Percentiles rank a stretch among this genome's conserved stretches.
These are phyloP conservation scores for Aspergillus melleus DNA, from an alignment of 2,329 filamentous ascomycete genomes.

Conservation along the genomic window DNA sequence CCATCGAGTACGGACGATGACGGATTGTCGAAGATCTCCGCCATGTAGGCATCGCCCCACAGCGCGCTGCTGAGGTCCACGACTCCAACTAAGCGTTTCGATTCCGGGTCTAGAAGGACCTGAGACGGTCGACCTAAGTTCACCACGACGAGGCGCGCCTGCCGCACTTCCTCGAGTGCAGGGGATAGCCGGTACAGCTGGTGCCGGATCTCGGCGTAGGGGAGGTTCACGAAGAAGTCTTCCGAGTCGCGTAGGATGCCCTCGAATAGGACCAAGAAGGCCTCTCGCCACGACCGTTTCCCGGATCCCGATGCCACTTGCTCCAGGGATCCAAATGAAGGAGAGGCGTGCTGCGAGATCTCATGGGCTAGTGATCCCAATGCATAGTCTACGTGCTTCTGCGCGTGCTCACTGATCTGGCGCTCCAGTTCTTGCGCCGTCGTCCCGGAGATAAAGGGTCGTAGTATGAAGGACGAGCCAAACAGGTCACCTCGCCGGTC, in stretches of 20 bases:
- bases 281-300: conserved; percentile 53
- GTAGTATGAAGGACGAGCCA: conserved; percentile 38
- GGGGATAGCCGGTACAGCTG: conserved; percentile 47
- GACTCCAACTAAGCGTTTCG: conserved; percentile 51
- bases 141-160: conserved; percentile 53
- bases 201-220: conserved; percentile 56
- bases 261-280: conserved; percentile 55
- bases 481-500: conserved; percentile 28
- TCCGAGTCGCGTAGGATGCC: conserved; percentile 57
- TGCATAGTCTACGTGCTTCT: conserved; percentile 35
- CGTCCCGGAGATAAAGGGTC: conserved; percentile 36
- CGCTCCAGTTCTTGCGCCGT: conserved; percentile 33
- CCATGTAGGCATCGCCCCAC: conserved; percentile 59
- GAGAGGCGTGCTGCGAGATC: conserved; percentile 48
- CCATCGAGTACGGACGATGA: conserved; percentile 38
- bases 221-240: conserved; percentile 58
- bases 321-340: conserved; percentile 53
- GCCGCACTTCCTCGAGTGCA: conserved; percentile 51
- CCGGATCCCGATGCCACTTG: conserved; percentile 49
- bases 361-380: conserved; percentile 39
- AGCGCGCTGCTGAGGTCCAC: conserved; percentile 55
- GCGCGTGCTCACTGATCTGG: conserved; percentile 30
- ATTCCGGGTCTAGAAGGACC: conserved; percentile 52
- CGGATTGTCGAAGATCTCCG: conserved; percentile 48
- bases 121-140: conserved; percentile 51